These are phyloP conservation scores for Pseudogymnoascus pannorum DNA, from an alignment of 2,329 filamentous ascomycete species.

Conservation along the genomic window DNA sequence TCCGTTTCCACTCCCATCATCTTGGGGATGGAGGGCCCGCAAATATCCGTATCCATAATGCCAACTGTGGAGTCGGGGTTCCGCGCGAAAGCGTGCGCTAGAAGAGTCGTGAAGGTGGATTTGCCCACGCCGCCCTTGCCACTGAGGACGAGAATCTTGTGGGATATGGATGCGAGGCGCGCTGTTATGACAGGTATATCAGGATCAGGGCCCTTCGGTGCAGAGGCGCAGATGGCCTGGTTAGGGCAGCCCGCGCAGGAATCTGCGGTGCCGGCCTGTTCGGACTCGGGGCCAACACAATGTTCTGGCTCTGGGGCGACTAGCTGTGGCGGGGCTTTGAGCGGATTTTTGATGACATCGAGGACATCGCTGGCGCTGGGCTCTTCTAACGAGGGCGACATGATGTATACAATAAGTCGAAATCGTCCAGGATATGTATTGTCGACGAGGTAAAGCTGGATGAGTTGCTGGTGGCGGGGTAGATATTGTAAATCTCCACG, in stretches of 20 bases:
- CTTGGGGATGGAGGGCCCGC: slow-evolving; percentile 91
- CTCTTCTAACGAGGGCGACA: slow-evolving; percentile 78
- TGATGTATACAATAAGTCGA: slow-evolving; percentile 32
- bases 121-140: slow-evolving; percentile 97
- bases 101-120: slow-evolving; percentile 82
- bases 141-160: slow-evolving; percentile 88
- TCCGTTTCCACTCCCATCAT: slow-evolving; percentile 97
- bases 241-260: slow-evolving; percentile 94
- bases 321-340: slow-evolving; percentile 73
- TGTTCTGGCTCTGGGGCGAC: slow-evolving; percentile 95
- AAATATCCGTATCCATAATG: slow-evolving; percentile 98
- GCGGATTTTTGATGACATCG: slow-evolving; percentile 66
- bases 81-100: slow-evolving; percentile 81
- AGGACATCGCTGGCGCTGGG: slow-evolving; percentile 43
- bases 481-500: neutral
- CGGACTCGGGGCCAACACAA: slow-evolving; percentile 83
- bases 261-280: slow-evolving; percentile 63
- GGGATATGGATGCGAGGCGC: slow-evolving; percentile 71
- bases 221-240: slow-evolving; percentile 87
- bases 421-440: neutral
- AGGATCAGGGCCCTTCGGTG: slow-evolving; percentile 90
- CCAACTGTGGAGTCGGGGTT: slow-evolving; percentile 75
- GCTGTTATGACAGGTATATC: slow-evolving; percentile 84
- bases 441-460: neutral
- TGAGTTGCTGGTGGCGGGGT: slow-evolving; percentile 2